These are phyloP conservation scores for Lactarius evosmus DNA, from an alignment of 768 basidiomycete genomes.

Conservation along the genomic window DNA sequence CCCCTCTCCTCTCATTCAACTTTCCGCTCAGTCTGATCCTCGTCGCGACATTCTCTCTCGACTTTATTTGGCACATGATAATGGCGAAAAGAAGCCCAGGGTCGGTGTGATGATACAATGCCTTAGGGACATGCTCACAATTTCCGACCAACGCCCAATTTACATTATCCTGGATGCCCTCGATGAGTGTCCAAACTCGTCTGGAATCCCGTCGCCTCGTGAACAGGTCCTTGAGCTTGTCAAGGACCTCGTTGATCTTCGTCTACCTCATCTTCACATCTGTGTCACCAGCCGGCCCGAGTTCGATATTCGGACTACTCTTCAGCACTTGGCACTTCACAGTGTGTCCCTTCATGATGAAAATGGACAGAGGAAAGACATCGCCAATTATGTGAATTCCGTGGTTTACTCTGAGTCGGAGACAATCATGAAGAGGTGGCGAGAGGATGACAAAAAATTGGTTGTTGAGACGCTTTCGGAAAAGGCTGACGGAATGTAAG, in stretches of 20 bases:
- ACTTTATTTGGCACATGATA: not conserved
- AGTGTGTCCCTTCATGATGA: no score
- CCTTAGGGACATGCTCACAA: not conserved
- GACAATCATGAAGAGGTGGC: not conserved
- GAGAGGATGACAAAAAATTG: not conserved
- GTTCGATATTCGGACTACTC: not conserved
- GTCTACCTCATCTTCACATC: not conserved
- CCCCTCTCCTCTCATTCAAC: not conserved
- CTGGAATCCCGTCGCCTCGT: not conserved
- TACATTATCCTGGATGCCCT: not conserved
- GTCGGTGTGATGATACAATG: not conserved
- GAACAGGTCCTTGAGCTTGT: not conserved
- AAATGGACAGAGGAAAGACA: not conserved
- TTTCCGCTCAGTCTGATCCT: not conserved
- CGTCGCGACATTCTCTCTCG: not conserved
- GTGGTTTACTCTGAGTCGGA: no score
- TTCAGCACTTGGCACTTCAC: no score
- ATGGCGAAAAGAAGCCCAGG: not conserved
- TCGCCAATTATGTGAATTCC: not conserved
- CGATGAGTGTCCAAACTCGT: not conserved
- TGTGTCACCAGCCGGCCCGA: not conserved
- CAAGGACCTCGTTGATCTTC: not conserved
- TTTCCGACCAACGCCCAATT: not conserved
- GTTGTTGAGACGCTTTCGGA: not conserved
- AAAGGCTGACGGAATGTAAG: not conserved